These are phyloP conservation scores for Petunia axillaris DNA, from an alignment of 257 asterid genomes.

Conservation along the genomic window DNA sequence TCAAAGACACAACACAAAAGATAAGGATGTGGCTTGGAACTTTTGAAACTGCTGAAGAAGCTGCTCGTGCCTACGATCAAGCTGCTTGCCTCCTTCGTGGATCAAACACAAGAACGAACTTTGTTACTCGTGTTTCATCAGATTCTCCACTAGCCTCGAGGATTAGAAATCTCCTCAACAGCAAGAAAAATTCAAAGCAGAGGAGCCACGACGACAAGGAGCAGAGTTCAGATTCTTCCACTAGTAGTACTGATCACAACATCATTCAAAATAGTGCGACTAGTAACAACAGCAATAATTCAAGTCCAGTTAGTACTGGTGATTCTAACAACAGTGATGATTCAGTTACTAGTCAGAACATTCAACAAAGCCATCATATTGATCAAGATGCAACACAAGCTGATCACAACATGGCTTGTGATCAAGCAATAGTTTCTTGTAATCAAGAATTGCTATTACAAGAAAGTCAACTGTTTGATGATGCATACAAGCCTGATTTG, in stretches of 20 bases:
- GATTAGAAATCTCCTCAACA: conserved; percentile 50
- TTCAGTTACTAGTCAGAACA: conserved; percentile 26
- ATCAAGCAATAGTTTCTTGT: neutral
- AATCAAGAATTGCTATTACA: neutral
- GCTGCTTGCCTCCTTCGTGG: conserved; percentile 72
- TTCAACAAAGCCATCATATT: neutral
- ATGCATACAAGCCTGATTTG: conserved; percentile 65
- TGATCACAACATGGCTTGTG: neutral
- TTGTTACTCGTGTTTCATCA: conserved; percentile 41
- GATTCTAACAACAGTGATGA: conserved; percentile 7
- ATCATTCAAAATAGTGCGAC: conserved; percentile 13
- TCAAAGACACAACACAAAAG: conserved; percentile 71
- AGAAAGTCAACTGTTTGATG: conserved; percentile 38
- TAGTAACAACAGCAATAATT: conserved; percentile 8
- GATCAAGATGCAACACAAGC: neutral
- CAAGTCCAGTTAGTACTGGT: conserved; percentile 26
- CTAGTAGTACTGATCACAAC: conserved; percentile 21
- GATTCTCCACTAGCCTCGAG: conserved; percentile 65
- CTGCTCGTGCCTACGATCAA: conserved; percentile 71
- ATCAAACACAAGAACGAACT: conserved; percentile 61
- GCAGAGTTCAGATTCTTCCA: neutral
- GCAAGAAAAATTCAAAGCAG: conserved; percentile 35
- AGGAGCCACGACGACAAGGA: conserved; percentile 20
- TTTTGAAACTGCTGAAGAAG: conserved; percentile 61
- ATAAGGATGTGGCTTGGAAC: conserved; percentile 81